Evolutionary conservation across 441 rosid species (phyloP), one percentile per base, ranked within the genome.

Genomic region (Erodium moschatum): DNA sequence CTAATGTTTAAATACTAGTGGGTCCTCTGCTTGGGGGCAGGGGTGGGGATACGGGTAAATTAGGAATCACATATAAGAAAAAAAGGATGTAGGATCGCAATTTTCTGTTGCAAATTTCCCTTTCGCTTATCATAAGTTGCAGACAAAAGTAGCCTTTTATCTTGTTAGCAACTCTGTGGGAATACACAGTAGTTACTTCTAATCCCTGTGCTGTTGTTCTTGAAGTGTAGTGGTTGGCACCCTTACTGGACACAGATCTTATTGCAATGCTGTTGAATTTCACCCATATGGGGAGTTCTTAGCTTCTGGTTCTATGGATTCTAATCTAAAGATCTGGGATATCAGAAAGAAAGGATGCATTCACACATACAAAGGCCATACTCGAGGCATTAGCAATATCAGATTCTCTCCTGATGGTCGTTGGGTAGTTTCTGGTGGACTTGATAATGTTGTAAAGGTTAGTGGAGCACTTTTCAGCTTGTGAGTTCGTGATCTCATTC

Each of bases 371-470:
- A 87, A 85, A 76, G 99, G 97, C 42, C 99, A 95, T 73, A 83
- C 87, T 19, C 86, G 79, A 76, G 92, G 95, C 48, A 73, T 95
- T 71, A 84, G 83, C 72, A 87, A 90, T 56, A 85, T 95, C 69
- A 85, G 81, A 44, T 91, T 95, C 79, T 78, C 85, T 74, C 99
- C 99, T 68, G 97, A 95, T 87, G 99, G 99, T 60, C 99, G 97
- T 35, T 95, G 99, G 99, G 89, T 95, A 12, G 97, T 95, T 69
- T 91, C 97, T 74, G 97, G 99, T 73, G 99, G 99, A 84, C 77
- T 67, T 66, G 99, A 95, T 75, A 90, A 87, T 74, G 79, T 80
- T 75, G 97, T 87, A 9, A 95, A 95, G 97, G 99, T 95, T 52
- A 15, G 60, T 52, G 21, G 60, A 52, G 8, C 8, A 52, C 20